Evolutionary conservation across 306 rosid species (phyloP).

Genomic region (Ceratonia siliqua): DNA sequence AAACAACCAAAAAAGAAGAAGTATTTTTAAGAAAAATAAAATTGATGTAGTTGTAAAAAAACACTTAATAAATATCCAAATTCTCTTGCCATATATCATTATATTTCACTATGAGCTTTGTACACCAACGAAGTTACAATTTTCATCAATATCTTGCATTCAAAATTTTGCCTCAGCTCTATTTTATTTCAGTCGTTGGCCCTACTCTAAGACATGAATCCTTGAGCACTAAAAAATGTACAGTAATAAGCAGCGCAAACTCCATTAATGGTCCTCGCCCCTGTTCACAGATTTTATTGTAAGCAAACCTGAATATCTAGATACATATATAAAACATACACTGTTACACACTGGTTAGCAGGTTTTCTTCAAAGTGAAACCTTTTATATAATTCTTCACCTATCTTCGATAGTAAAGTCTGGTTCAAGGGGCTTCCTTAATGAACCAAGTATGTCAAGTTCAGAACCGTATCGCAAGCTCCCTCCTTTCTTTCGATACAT

Average conservation of each 20-base stretch:
- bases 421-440: constrained; percentile 64
- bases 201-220: constrained; percentile 18
- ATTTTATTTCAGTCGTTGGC: constrained; percentile 3
- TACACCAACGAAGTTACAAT: not conserved
- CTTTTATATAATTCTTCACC: not conserved
- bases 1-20: no score
- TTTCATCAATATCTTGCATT: not conserved
- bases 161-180: constrained; percentile 17
- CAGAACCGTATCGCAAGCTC: constrained; percentile 45
- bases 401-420: constrained; percentile 41
- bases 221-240: constrained; percentile 17
- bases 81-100: not conserved
- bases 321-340: not conserved
- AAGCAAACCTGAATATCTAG: not conserved
- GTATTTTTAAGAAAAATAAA: no score
- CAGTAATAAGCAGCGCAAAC: constrained; percentile 1
- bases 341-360: not conserved
- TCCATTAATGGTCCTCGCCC: not conserved
- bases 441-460: constrained; percentile 44
- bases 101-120: not conserved
- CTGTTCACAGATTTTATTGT: not conserved
- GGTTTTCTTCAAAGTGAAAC: not conserved
- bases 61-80: no score
- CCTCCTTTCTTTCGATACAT: constrained; percentile 44
- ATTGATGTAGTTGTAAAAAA: no score